phyloP scores from a whole-genome alignment of 768 basidiomycete genomes.

The Tricholoma flavovirens region DNA sequence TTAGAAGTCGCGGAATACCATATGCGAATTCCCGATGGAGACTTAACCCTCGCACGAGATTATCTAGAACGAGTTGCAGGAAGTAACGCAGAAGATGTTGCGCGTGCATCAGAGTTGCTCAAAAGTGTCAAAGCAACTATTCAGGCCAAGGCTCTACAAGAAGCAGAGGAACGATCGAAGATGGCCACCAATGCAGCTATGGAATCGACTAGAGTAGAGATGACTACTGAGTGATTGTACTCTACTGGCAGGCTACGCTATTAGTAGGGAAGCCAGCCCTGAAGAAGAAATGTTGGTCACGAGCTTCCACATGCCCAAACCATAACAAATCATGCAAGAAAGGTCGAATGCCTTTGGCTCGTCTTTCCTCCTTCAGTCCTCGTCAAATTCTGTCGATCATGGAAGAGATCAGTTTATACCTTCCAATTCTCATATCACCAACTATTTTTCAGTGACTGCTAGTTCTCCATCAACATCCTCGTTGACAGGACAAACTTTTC shows the following conservation, averaged over 20 bases:
- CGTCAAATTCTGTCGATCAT: conserved; percentile 12
- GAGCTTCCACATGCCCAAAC: conserved; percentile 33
- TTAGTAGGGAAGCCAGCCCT: conserved; percentile 27
- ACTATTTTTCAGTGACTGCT: conserved; percentile 18
- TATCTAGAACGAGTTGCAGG: conserved; percentile 68
- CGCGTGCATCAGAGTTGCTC: conserved; percentile 64
- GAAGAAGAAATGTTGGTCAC: conserved; percentile 30
- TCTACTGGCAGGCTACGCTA: no score
- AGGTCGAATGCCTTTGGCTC: conserved; percentile 37
- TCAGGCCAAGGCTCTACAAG: conserved; percentile 19
- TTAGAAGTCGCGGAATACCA: conserved; percentile 81
- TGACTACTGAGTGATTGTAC: conserved; percentile 5
- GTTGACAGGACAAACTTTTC: conserved; percentile 22
- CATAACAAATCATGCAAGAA: conserved; percentile 33
- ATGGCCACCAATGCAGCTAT: background rate
- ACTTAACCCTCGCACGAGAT: conserved; percentile 64
- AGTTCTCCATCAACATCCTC: conserved; percentile 22
- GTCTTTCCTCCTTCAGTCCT: conserved; percentile 26
- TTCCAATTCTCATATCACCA: conserved; percentile 17
- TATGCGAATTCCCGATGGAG: conserved; percentile 53
- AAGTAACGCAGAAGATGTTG: conserved; percentile 81
- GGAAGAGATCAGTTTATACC: conserved; percentile 8
- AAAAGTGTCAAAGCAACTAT: conserved; percentile 45
- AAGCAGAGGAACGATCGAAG: conserved; percentile 12
- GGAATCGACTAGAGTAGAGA: background rate